Conservation (phyloP, 1,139 yeast genomes). For the Kazachstania sp. region DNA sequence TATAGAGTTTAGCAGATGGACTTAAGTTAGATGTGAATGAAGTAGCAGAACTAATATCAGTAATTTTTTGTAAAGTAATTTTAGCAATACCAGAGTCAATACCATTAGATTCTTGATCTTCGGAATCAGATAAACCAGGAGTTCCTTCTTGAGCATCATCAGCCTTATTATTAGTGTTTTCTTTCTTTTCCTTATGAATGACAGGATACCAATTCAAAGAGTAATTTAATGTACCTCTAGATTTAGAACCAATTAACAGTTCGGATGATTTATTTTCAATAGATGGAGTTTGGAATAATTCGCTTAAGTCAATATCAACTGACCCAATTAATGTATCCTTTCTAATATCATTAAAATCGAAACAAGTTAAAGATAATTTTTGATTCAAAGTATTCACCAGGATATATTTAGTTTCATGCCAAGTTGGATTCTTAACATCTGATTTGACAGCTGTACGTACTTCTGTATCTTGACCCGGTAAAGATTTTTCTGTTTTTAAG, state of each 20-base stretch:
- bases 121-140: background rate
- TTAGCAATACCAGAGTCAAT: conserved; percentile 65
- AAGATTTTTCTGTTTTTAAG: conserved; percentile 39
- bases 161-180: conserved; percentile 2
- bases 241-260: conserved; percentile 43
- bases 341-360: conserved; percentile 46
- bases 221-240: conserved; percentile 51
- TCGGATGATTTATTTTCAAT: conserved; percentile 23
- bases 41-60: conserved; percentile 53
- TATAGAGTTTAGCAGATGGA: conserved; percentile 59
- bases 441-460: conserved; percentile 52
- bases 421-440: conserved; percentile 47
- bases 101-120: conserved; percentile 27
- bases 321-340: conserved; percentile 51
- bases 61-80: conserved; percentile 63
- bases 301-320: conserved; percentile 47
- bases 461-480: conserved; percentile 31
- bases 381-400: conserved; percentile 52
- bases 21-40: conserved; percentile 64
- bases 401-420: conserved; percentile 56
- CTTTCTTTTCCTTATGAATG: conserved; percentile 18
- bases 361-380: conserved; percentile 47
- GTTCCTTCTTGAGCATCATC: conserved; percentile 10
- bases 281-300: conserved; percentile 48
- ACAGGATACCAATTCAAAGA: conserved; percentile 61